These are phyloP conservation scores for Sclerotinia borealis DNA, from an alignment of 2,329 filamentous ascomycete species.

Conservation along the genomic window DNA sequence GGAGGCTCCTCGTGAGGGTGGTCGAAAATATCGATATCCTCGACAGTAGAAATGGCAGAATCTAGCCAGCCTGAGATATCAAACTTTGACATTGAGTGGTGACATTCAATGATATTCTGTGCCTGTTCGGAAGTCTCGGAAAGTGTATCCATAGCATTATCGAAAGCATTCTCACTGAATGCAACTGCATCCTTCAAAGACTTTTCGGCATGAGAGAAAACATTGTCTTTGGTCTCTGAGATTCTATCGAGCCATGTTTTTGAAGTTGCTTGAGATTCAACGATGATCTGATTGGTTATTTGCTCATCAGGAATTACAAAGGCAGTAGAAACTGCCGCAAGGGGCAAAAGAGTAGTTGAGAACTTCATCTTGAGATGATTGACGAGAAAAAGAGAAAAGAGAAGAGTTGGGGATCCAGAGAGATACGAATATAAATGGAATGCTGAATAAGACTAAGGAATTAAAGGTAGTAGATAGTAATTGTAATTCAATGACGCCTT, in stretches of 20 bases:
- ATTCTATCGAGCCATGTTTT: constrained; percentile 31
- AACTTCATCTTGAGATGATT: constrained; percentile 31
- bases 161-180: constrained; percentile 28
- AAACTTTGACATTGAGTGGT: constrained; percentile 30
- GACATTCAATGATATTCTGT: constrained; percentile 27
- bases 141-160: constrained; percentile 28
- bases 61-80: constrained; percentile 31
- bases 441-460: neutral
- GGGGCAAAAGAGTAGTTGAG: constrained; percentile 40
- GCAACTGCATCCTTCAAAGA: constrained; percentile 25
- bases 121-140: constrained; percentile 18
- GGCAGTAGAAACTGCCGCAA: constrained; percentile 44
- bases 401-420: neutral
- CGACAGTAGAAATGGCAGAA: constrained; percentile 32
- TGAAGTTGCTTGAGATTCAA: constrained; percentile 33
- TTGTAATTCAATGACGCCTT: constrained; percentile 8
- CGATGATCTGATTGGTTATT: constrained; percentile 38
- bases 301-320: constrained; percentile 48
- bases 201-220: constrained; percentile 26
- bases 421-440: neutral
- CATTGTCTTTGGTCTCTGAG: constrained; percentile 32
- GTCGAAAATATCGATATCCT: constrained; percentile 29
- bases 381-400: neutral
- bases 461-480: neutral
- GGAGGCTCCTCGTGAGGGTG: constrained; percentile 24